Conservation (phyloP, 2,329 filamentous ascomycete species). For the Cercospora zeae-maydis region DNA sequence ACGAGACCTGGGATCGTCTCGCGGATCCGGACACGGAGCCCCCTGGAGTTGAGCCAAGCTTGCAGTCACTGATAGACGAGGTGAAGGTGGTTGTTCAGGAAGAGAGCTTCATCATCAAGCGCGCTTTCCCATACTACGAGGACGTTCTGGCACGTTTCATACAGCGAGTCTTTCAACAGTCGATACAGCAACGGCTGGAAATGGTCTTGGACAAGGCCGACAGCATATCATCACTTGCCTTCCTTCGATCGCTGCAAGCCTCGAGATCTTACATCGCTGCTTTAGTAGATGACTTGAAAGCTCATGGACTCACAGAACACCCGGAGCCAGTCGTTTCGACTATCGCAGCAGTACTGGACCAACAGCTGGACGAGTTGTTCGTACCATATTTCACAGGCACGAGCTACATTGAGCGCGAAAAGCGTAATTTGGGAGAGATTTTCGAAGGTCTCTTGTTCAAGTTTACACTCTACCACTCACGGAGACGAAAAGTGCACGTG, state of each 20-base stretch:
- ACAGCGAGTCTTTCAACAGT: constrained; percentile 95
- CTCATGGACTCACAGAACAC: constrained; percentile 90
- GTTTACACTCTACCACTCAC: constrained; percentile 90
- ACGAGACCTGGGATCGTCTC: constrained; percentile 77
- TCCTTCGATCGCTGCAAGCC: constrained; percentile 84
- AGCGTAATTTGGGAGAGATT: constrained; percentile 68
- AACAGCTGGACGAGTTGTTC: constrained; percentile 64
- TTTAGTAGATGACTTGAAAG: constrained; percentile 87
- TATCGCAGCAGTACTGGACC: constrained; percentile 67
- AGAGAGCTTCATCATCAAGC: constrained; percentile 93
- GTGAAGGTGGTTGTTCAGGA: constrained; percentile 95
- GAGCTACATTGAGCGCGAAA: constrained; percentile 64
- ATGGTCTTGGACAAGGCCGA: constrained; percentile 94
- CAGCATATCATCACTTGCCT: constrained; percentile 85
- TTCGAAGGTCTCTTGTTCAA: constrained; percentile 94
- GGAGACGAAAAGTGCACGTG: constrained; percentile 74
- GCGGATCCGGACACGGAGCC: constrained; percentile 92
- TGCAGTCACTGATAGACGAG: constrained; percentile 90
- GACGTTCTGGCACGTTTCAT: constrained; percentile 90
- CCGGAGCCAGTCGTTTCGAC: constrained; percentile 86
- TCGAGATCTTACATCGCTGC: constrained; percentile 84
- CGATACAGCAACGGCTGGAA: constrained; percentile 91
- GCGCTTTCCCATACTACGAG: constrained; percentile 93
- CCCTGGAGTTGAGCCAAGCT: constrained; percentile 82
- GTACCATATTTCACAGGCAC: constrained; percentile 64